Base-by-base conservation (phyloP, 2,329 filamentous ascomycete species). In the Aureobasidium namibiae region DNA sequence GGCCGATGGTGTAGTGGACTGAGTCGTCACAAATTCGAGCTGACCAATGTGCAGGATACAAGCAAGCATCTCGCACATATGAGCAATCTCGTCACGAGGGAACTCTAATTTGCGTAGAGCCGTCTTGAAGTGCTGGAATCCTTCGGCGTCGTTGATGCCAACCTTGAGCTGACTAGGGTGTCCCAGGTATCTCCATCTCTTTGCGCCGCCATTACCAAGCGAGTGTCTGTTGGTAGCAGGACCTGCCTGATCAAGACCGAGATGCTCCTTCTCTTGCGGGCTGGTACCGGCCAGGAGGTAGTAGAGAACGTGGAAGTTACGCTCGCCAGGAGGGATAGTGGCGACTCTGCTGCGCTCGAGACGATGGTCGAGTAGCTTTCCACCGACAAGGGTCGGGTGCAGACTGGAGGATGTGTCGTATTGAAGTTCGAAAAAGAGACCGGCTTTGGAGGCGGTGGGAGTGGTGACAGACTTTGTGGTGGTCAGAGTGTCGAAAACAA, bases 401-500 rank as follows among this genome's bases (percentile, higher is more conserved):
- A 89, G 86, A 0, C 87, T 88, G 0, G 91, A 87, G 0, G 90
- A 85, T 1, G 90, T 95, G 72, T 99, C 92, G 71, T 99, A 99
- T 73, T 99, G 94, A 42, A 99, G 80, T 73, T 99, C 94, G 72
- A 94, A 94, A 71, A 95, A 96, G 16, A 99, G 81, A 63, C 94
- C 94, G 11, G 94, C 88, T 73, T 97, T 97, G 53, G 92, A 97
- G 29, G 94, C 94, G 1, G 90, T 96, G 1, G 92, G 92, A 0
- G 92, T 97, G 1, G 92, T 97, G 34, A 92, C 86, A 1, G 92
- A 95, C 76, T 99, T 99, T 26, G 94, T 99, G 1, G 94, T 97
- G 5, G 94, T 99, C 61, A 99, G 82, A 2, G 90, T 89, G 70
- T 99, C 94, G 72, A 99, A 99, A 61, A 97, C 84, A 72, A 96